These are phyloP conservation scores for Collybiopsis luxurians DNA, from an alignment of 768 basidiomycete species.

Conservation along the genomic window DNA sequence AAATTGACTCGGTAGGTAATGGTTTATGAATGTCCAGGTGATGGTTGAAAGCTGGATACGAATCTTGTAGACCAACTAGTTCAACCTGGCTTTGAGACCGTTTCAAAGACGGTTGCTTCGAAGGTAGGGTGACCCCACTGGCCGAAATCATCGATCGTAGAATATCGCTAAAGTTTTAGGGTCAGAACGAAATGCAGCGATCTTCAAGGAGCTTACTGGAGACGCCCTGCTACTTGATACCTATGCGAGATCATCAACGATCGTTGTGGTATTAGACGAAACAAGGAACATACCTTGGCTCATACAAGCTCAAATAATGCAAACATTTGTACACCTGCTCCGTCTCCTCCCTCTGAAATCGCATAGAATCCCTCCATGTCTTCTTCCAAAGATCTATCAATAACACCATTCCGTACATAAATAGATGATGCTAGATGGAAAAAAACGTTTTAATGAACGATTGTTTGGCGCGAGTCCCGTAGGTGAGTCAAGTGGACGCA, in stretches of 20 bases:
- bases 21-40: too few relatives aligned
- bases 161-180: not conserved
- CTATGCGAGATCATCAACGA: not conserved
- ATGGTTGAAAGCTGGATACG: too few relatives aligned
- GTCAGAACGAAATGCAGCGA: too few relatives aligned
- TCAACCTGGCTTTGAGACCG: not conserved
- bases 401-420: slow-evolving; percentile 27
- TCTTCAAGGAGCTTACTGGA: not conserved
- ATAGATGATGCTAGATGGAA: slow-evolving; percentile 2
- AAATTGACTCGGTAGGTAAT: too few relatives aligned
- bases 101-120: not conserved
- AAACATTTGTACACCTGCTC: slow-evolving; percentile 39
- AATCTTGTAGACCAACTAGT: not conserved
- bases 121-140: not conserved
- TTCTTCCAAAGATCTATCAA: slow-evolving; percentile 42
- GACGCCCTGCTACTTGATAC: not conserved
- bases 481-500: not conserved
- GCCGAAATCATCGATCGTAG: slow-evolving; percentile 1
- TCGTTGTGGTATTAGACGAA: not conserved
- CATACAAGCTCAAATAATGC: slow-evolving; percentile 12
- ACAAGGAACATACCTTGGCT: not conserved
- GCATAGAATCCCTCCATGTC: slow-evolving; percentile 20
- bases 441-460: slow-evolving; percentile 9
- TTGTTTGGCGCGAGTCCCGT: too few relatives aligned
- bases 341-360: slow-evolving; percentile 28